These are phyloP conservation scores for Leucosporidium creatinivorum DNA, from an alignment of 768 basidiomycete genomes.

Conservation along the genomic window DNA sequence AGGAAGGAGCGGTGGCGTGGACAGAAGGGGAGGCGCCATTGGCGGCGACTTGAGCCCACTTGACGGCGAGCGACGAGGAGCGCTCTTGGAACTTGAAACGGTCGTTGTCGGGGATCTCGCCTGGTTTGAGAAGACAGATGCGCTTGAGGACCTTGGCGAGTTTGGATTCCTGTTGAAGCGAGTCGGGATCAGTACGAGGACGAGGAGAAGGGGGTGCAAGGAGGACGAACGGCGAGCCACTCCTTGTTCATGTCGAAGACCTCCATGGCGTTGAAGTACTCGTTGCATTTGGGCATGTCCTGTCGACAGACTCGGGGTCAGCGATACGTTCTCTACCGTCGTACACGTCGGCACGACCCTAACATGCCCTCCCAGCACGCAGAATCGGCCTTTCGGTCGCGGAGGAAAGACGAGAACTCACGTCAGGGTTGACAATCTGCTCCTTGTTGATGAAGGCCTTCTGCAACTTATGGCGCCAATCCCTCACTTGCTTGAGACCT, in stretches of 20 bases:
- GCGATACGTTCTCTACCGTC: too few relatives aligned
- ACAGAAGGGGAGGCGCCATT: not conserved
- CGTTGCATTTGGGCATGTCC: slow-evolving; percentile 35
- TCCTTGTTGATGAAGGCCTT: slow-evolving; percentile 48
- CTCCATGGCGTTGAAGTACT: slow-evolving; percentile 37
- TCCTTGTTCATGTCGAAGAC: slow-evolving; percentile 34
- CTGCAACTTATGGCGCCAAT: slow-evolving; percentile 88
- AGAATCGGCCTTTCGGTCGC: not conserved
- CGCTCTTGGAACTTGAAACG: slow-evolving; percentile 44
- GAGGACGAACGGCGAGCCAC: slow-evolving; percentile 33
- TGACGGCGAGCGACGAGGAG: slow-evolving; percentile 40
- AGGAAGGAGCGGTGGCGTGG: not conserved
- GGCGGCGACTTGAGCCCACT: slow-evolving; percentile 18
- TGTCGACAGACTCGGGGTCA: not conserved
- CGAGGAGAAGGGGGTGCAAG: not conserved
- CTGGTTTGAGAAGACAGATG: slow-evolving; percentile 49
- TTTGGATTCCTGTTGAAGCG: slow-evolving; percentile 58
- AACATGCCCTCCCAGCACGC: too few relatives aligned
- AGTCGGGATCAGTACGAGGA: not conserved
- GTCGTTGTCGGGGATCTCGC: slow-evolving; percentile 41
- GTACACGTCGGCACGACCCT: too few relatives aligned
- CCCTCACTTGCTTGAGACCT: slow-evolving; percentile 51
- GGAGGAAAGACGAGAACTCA: not conserved
- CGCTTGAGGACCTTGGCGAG: slow-evolving; percentile 84
- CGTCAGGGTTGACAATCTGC: slow-evolving; percentile 9